Conservation (phyloP, 2,329 filamentous ascomycete genomes). For the Shiraia bambusicola region DNA sequence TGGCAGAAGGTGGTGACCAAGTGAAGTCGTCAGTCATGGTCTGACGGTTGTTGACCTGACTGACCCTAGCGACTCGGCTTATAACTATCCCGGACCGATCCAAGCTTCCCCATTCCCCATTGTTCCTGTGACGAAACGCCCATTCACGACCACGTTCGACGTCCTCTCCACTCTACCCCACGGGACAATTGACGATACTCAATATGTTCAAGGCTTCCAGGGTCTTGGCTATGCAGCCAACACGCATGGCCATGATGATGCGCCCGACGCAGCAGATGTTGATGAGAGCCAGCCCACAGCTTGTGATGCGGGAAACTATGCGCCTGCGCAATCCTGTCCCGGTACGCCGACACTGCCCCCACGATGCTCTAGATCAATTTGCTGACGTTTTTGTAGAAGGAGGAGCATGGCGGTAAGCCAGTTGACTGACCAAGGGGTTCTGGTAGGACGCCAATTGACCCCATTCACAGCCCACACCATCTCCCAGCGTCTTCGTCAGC, state of each 20-base stretch:
- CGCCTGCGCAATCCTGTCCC: constrained; percentile 62
- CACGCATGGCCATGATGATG: constrained; percentile 45
- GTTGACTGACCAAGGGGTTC: constrained; percentile 16
- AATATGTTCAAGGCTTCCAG: constrained; percentile 43
- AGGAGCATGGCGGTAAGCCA: constrained; percentile 62
- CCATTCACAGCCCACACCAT: constrained; percentile 83
- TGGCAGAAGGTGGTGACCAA: constrained; percentile 31
- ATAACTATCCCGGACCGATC: constrained; percentile 26
- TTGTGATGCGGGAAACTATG: constrained; percentile 51
- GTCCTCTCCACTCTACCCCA: constrained; percentile 25
- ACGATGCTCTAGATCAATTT: constrained; percentile 5
- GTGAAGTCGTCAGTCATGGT: constrained; percentile 36
- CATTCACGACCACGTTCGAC: constrained; percentile 26
- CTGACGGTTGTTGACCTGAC: constrained; percentile 32
- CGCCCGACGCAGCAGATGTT: constrained; percentile 43
- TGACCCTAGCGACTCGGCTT: constrained; percentile 32
- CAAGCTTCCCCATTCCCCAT: constrained; percentile 14
- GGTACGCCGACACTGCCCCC: constrained; percentile 55
- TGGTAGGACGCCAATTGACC: constrained; percentile 17
- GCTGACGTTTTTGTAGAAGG: constrained; percentile 58
- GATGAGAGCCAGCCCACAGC: constrained; percentile 40
- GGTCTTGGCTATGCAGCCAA: constrained; percentile 44
- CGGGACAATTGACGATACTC: constrained; percentile 25
- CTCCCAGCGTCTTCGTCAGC: constrained; percentile 87
- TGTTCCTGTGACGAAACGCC: constrained; percentile 34